Evolutionary conservation across 805 yeast genomes (phyloP).

Genomic region (Metschnikowia continentalis): DNA sequence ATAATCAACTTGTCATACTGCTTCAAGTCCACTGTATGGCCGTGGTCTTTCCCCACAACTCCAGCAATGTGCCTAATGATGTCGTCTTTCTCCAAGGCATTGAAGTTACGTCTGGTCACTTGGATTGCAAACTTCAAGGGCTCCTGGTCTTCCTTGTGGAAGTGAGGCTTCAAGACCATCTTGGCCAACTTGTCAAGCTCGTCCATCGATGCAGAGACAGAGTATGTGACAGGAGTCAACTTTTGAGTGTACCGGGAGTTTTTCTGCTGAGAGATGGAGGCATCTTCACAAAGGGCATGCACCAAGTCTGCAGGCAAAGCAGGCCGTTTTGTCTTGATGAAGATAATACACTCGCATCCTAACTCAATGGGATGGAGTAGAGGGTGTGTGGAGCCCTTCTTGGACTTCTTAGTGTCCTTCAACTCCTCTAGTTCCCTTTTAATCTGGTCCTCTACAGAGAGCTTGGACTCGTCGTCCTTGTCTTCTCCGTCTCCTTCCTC

Average conservation of each 20-base stretch:
- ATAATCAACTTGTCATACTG: constrained; percentile 72
- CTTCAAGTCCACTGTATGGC: constrained; percentile 78
- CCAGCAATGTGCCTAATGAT: constrained; percentile 71
- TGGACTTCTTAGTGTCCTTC: constrained; percentile 41
- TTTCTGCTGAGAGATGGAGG: constrained; percentile 47
- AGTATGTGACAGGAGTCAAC: constrained; percentile 71
- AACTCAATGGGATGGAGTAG: constrained; percentile 57
- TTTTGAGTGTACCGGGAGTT: constrained; percentile 73
- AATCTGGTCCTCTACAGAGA: constrained; percentile 74
- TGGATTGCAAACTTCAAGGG: constrained; percentile 71
- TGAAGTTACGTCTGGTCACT: constrained; percentile 74
- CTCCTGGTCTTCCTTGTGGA: constrained; percentile 46
- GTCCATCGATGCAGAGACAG: constrained; percentile 67
- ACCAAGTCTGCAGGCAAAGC: constrained; percentile 75
- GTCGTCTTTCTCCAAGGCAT: constrained; percentile 63
- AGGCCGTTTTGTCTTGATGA: constrained; percentile 76
- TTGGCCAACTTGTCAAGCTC: constrained; percentile 61
- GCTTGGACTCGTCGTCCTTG: constrained; percentile 19
- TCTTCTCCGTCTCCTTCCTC: constrained; percentile 25
- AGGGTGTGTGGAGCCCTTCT: constrained; percentile 26
- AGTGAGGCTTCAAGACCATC: constrained; percentile 62
- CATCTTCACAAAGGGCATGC: constrained; percentile 56
- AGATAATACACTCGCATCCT: constrained; percentile 79
- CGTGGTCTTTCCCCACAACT: constrained; percentile 62
- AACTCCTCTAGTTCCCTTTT: constrained; percentile 65